A percentile compares a stretch with the other conserved stretches of the same genome.
Evolutionary conservation across 768 basidiomycete species (phyloP).

Genomic region (Phanerochaete sordida): DNA sequence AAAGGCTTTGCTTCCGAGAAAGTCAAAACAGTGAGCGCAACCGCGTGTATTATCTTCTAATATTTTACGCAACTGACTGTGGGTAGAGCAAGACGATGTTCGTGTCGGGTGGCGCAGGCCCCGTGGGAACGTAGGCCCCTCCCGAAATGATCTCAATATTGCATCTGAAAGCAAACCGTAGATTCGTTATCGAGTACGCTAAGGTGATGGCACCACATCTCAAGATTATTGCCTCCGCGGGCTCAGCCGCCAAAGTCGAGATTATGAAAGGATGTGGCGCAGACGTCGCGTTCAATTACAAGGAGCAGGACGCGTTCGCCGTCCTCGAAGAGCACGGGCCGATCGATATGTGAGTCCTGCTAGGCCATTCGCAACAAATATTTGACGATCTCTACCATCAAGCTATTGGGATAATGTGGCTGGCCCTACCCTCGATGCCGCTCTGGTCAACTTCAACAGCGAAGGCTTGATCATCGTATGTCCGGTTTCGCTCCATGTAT

Average conservation of each 20-base stretch:
- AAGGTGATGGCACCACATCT: conserved; percentile 29
- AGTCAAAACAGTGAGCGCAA: conserved; percentile 33
- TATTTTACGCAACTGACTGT: no score
- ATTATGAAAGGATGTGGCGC: conserved; percentile 53
- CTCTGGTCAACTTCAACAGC: neutral
- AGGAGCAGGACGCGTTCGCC: conserved; percentile 46
- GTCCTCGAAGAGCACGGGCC: conserved; percentile 51
- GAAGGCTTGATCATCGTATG: conserved; percentile 6
- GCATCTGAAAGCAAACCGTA: neutral
- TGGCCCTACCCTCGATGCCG: conserved; percentile 1
- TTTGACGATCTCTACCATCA: neutral
- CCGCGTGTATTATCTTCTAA: neutral
- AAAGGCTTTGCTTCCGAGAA: conserved; percentile 29
- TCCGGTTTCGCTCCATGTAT: no score
- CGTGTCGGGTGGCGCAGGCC: conserved; percentile 37
- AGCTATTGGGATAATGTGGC: conserved; percentile 15
- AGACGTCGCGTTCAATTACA: conserved; percentile 68
- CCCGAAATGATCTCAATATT: neutral
- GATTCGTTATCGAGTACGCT: conserved; percentile 34
- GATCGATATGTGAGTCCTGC: conserved; percentile 38
- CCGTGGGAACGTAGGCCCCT: conserved; percentile 49
- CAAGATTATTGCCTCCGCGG: conserved; percentile 65
- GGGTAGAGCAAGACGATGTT: conserved; percentile 26
- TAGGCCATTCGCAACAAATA: neutral
- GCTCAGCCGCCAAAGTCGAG: conserved; percentile 62